phyloP scores from a whole-genome alignment of 2,329 filamentous ascomycete species.

The Clonostachys rosea region DNA sequence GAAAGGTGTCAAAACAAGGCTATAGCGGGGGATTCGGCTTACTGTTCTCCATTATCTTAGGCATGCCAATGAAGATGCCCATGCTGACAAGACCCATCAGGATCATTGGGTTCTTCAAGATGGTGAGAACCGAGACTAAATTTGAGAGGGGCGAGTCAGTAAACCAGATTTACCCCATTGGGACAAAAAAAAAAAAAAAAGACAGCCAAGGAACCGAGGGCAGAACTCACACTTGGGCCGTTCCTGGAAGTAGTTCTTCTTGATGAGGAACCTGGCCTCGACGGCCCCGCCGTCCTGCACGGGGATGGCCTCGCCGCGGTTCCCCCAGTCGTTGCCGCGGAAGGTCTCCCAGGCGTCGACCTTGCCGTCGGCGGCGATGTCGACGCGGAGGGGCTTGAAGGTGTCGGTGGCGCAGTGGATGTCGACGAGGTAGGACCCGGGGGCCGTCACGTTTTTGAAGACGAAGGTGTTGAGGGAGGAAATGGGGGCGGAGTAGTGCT shows the following conservation, averaged over 20 bases:
- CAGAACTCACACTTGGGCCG: conserved; percentile 65
- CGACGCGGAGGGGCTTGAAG: conserved; percentile 78
- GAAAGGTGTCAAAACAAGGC: neutral
- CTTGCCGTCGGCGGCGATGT: conserved; percentile 47
- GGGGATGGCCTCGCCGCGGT: conserved; percentile 63
- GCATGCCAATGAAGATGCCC: conserved; percentile 84
- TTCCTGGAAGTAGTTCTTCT: conserved; percentile 74
- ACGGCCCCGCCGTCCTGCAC: conserved; percentile 40
- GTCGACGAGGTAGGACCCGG: conserved; percentile 76
- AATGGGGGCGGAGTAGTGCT: conserved; percentile 51
- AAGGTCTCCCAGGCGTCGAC: conserved; percentile 79
- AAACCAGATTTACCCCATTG: neutral
- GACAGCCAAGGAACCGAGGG: neutral
- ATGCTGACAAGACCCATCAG: conserved; percentile 82
- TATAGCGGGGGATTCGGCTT: conserved; percentile 30
- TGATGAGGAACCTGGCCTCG: conserved; percentile 55
- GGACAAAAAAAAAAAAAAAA: neutral
- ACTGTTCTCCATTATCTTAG: conserved; percentile 95
- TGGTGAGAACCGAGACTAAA: conserved; percentile 70
- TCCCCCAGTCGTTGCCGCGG: conserved; percentile 84
- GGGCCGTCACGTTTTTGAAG: conserved; percentile 63
- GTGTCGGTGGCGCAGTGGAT: conserved; percentile 69
- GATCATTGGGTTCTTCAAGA: conserved; percentile 96
- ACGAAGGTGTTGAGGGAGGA: conserved; percentile 66
- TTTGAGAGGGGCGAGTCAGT: too few relatives aligned